phyloP scores from a whole-genome alignment of 805 yeast genomes.

The Metschnikowia colocasiae region DNA sequence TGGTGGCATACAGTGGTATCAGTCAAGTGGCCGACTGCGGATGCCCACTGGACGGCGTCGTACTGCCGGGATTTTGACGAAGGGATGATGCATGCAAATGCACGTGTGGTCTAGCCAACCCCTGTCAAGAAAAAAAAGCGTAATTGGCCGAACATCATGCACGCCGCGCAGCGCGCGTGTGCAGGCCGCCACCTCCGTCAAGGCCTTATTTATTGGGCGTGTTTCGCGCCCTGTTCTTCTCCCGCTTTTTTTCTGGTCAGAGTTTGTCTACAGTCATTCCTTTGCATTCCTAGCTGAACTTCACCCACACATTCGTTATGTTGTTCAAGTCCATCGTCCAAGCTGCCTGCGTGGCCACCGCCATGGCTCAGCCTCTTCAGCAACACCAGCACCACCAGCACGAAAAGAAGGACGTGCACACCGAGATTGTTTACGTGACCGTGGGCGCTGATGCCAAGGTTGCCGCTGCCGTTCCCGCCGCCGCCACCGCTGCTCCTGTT shows the following conservation, averaged over 20 bases:
- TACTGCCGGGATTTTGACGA: background rate
- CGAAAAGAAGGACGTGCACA: slow-evolving; percentile 54
- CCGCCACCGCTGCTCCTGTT: slow-evolving; percentile 21
- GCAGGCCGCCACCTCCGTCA: background rate
- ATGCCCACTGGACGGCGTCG: background rate
- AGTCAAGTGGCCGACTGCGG: background rate
- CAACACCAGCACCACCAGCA: slow-evolving; percentile 43
- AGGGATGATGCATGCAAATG: background rate
- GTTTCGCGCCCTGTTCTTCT: background rate
- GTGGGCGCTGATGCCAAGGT: slow-evolving; percentile 34
- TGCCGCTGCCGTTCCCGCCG: slow-evolving; percentile 15
- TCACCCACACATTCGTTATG: slow-evolving; percentile 30
- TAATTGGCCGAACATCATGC: slow-evolving; percentile 3
- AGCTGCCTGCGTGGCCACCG: slow-evolving; percentile 48
- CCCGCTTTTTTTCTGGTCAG: slow-evolving; percentile 14
- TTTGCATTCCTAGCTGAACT: slow-evolving; percentile 23
- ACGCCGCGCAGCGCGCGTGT: background rate
- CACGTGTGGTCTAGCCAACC: slow-evolving; percentile 4
- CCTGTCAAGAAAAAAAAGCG: slow-evolving; percentile 1
- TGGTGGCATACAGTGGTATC: too few relatives aligned
- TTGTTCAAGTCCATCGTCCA: slow-evolving; percentile 47
- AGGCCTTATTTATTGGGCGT: slow-evolving; percentile 3
- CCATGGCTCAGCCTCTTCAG: slow-evolving; percentile 56
- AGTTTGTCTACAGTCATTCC: slow-evolving; percentile 31
- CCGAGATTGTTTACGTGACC: slow-evolving; percentile 49